A percentile compares a stretch with the other conserved stretches of the same genome.
phyloP scores from a whole-genome alignment of 2,329 filamentous ascomycete genomes.

The Colletotrichum tropicicola region DNA sequence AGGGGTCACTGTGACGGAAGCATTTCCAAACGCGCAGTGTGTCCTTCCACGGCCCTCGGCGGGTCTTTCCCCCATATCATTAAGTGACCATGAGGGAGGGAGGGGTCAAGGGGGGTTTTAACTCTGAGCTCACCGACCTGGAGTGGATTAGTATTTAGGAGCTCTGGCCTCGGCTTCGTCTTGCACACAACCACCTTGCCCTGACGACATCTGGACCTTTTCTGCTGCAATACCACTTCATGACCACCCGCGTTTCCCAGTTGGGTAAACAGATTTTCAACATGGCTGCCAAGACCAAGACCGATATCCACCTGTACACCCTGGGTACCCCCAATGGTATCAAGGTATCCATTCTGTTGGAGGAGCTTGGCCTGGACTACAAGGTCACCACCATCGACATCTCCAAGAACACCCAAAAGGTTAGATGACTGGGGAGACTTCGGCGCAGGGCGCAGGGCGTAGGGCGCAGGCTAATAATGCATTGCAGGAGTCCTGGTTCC shows the following conservation, averaged over 20 bases:
- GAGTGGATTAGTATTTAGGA: slow-evolving; percentile 14
- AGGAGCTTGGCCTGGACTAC: slow-evolving; percentile 87
- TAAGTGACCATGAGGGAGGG: neutral
- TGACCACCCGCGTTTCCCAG: slow-evolving; percentile 19
- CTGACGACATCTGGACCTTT: neutral
- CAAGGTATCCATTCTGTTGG: slow-evolving; percentile 87
- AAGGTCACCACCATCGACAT: slow-evolving; percentile 76
- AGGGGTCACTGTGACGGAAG: slow-evolving; percentile 24
- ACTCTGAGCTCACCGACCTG: neutral
- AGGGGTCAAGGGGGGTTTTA: slow-evolving; percentile 11
- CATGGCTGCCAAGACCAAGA: slow-evolving; percentile 51
- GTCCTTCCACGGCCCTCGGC: neutral
- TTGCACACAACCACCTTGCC: neutral
- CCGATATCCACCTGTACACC: slow-evolving; percentile 85
- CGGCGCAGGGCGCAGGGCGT: no score
- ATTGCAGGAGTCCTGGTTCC: slow-evolving; percentile 76
- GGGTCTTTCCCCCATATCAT: slow-evolving; percentile 9
- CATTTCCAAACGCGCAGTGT: neutral
- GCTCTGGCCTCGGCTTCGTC: neutral
- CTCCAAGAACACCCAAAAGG: slow-evolving; percentile 61
- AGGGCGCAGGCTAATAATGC: neutral
- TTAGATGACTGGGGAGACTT: neutral
- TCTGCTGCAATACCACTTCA: neutral
- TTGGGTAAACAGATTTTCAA: slow-evolving; percentile 36
- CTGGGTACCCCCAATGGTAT: slow-evolving; percentile 87